These are phyloP conservation scores for Nakaseomyces kungkrabaensis DNA, from an alignment of 1,139 yeast species.

Conservation along the genomic window DNA sequence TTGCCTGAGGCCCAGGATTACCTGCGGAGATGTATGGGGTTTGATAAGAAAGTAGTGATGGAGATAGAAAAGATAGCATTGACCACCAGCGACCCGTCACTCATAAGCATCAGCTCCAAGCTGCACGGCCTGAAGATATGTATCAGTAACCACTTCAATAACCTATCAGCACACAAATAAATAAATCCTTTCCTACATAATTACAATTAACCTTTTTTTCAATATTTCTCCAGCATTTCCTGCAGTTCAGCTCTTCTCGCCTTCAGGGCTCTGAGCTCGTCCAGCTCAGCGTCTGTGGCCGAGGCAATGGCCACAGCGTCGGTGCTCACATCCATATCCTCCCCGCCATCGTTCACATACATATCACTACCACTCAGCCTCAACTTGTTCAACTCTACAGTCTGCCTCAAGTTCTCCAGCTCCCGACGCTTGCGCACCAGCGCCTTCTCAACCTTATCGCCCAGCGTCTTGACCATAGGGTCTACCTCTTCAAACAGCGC, in stretches of 20 bases:
- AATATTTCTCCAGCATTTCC: background rate
- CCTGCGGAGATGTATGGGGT: conserved; percentile 32
- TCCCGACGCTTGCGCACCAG: conserved; percentile 30
- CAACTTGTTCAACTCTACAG: conserved; percentile 30
- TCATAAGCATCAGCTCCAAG: conserved; percentile 36
- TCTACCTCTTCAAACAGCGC: conserved; percentile 31
- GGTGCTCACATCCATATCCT: conserved; percentile 12
- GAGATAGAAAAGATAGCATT: conserved; percentile 34
- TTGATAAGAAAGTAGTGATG: conserved; percentile 32
- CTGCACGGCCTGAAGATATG: conserved; percentile 30
- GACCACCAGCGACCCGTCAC: conserved; percentile 38
- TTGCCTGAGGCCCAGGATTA: conserved; percentile 29
- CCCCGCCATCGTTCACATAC: conserved; percentile 3
- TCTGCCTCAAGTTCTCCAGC: conserved; percentile 26
- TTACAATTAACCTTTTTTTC: no score
- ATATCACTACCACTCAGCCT: conserved; percentile 20
- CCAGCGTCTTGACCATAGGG: conserved; percentile 31
- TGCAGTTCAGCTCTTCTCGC: conserved; percentile 31
- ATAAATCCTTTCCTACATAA: no score
- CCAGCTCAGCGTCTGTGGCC: conserved; percentile 32
- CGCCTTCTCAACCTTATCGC: conserved; percentile 32
- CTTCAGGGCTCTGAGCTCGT: conserved; percentile 30
- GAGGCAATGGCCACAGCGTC: conserved; percentile 26
- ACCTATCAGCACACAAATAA: conserved; percentile 18
- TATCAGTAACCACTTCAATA: conserved; percentile 30